Percentiles rank a stretch among this genome's conserved stretches.
Evolutionary conservation across 345 rosid genomes (phyloP).

Genomic region (Gossypium thurberi): DNA sequence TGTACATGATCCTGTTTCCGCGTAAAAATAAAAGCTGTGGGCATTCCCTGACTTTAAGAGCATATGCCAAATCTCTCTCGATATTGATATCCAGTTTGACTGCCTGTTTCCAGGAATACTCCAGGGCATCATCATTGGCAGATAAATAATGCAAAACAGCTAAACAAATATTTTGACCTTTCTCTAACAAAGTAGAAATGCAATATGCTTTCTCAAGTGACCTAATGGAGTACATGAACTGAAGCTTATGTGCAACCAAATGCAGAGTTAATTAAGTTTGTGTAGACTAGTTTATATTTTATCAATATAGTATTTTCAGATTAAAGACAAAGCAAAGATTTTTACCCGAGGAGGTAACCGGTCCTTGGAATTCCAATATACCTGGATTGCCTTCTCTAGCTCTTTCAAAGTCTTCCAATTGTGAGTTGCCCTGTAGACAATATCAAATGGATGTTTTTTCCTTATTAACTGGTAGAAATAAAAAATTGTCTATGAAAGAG

Average conservation of each 20-base stretch:
- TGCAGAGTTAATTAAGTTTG: not conserved
- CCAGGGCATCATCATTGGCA: not conserved
- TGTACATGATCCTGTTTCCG: slow-evolving; percentile 59
- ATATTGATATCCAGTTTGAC: slow-evolving; percentile 79
- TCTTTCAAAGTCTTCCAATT: slow-evolving; percentile 88
- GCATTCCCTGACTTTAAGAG: slow-evolving; percentile 75
- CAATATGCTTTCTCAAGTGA: not conserved
- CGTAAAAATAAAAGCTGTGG: slow-evolving; percentile 78
- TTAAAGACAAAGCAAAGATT: not conserved
- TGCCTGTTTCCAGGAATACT: slow-evolving; percentile 42
- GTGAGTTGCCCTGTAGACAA: slow-evolving; percentile 53
- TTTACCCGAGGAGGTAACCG: slow-evolving; percentile 85
- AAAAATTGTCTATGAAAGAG: not conserved
- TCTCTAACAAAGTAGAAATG: not conserved
- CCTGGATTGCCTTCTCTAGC: slow-evolving; percentile 76
- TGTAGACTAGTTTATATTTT: not conserved
- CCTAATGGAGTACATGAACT: not conserved
- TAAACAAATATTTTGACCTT: slow-evolving; percentile 5
- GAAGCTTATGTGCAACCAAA: not conserved
- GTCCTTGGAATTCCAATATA: slow-evolving; percentile 77
- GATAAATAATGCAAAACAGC: not conserved
- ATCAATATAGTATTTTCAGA: not conserved
- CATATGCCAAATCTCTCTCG: slow-evolving; percentile 90
- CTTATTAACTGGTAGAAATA: not conserved
- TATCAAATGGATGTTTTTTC: not conserved